Conservation (phyloP, 192 early-diverging fungal genomes). For the Mortierella alpina region DNA sequence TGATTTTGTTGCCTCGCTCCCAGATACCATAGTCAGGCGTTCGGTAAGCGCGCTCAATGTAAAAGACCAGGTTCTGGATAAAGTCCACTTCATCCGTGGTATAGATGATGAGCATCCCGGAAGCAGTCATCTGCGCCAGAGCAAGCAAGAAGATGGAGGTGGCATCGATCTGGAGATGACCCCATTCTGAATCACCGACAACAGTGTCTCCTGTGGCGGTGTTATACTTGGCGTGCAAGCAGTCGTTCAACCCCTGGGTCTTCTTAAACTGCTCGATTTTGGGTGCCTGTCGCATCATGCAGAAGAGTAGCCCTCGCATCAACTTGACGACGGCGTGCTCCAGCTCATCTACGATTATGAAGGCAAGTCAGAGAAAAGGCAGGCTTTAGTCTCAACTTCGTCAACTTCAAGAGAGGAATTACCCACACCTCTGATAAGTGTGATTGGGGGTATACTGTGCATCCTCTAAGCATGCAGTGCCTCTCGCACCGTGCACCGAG, state of each 20-base stretch:
- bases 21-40: constrained; percentile 91
- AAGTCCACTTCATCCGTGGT: constrained; percentile 89
- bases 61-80: constrained; percentile 90
- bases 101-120: constrained; percentile 78
- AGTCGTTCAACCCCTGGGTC: constrained; percentile 75
- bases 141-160: constrained; percentile 84
- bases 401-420: too few species aligned
- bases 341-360: constrained; percentile 72
- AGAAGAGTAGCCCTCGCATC: constrained; percentile 85
- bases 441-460: not conserved
- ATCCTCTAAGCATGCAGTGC: not conserved
- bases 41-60: constrained; percentile 86
- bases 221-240: constrained; percentile 92
- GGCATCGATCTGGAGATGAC: constrained; percentile 91
- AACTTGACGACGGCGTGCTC: constrained; percentile 88
- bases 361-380: not conserved
- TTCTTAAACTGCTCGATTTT: constrained; percentile 90
- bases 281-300: constrained; percentile 85
- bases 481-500: too few species aligned
- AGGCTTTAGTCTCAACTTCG: not conserved
- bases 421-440: too few species aligned
- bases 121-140: constrained; percentile 87
- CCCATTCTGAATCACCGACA: constrained; percentile 87
- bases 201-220: constrained; percentile 86
- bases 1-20: constrained; percentile 91